These are phyloP conservation scores for Lipomyces anomalus DNA, from an alignment of 805 yeast genomes.

Conservation along the genomic window DNA sequence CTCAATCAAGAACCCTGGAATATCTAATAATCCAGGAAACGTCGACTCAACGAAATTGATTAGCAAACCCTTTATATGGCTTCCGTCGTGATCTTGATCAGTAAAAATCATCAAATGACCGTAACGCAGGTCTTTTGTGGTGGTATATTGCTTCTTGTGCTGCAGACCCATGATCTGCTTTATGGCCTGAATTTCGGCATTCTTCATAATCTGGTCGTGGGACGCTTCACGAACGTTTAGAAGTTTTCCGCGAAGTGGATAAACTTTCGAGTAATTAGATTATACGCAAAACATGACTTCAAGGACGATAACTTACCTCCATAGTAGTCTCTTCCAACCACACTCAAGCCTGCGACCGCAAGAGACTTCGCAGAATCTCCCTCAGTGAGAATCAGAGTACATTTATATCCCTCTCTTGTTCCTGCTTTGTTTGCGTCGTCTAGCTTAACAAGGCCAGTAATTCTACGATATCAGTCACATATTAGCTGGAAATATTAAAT, in stretches of 20 bases:
- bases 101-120: slow-evolving; percentile 99
- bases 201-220: slow-evolving; percentile 88
- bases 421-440: slow-evolving; percentile 98
- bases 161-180: slow-evolving; percentile 94
- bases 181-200: slow-evolving; percentile 89
- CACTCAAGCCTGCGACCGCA: slow-evolving; percentile 90
- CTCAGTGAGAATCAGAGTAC: slow-evolving; percentile 90
- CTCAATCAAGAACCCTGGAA: slow-evolving; percentile 89
- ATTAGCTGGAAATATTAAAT: no score
- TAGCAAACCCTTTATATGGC: slow-evolving; percentile 92
- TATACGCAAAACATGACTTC: background rate
- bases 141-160: slow-evolving; percentile 79
- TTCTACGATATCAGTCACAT: no score
- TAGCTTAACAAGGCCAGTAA: slow-evolving; percentile 81
- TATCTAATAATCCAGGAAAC: slow-evolving; percentile 84
- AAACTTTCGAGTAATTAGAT: slow-evolving; percentile 36
- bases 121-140: slow-evolving; percentile 70
- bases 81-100: slow-evolving; percentile 99
- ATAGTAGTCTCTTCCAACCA: slow-evolving; percentile 89
- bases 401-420: slow-evolving; percentile 81
- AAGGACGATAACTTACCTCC: slow-evolving; percentile 52
- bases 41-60: slow-evolving; percentile 90
- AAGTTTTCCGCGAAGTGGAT: slow-evolving; percentile 91
- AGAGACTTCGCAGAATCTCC: slow-evolving; percentile 93
- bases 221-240: slow-evolving; percentile 95